Conservation (phyloP, 129 eudicot species). For the Mikania micrantha region DNA sequence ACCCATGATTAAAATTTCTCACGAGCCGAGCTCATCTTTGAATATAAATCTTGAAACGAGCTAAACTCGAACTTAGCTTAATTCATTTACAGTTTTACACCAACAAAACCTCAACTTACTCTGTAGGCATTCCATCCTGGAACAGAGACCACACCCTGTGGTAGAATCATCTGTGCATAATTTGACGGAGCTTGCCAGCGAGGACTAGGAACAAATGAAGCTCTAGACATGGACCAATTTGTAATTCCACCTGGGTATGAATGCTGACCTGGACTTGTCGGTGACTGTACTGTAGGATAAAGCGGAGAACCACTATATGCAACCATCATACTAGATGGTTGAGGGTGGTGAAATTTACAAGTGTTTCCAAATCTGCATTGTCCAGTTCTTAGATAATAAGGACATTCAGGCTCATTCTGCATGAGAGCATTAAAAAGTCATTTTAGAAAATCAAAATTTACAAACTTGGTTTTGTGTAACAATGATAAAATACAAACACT, state of each 20-base stretch:
- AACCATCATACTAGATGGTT: constrained; percentile 80
- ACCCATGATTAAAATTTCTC: no score
- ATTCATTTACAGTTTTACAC: no score
- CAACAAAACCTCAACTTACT: constrained; percentile 48
- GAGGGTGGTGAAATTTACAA: constrained; percentile 95
- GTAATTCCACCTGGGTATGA: constrained; percentile 54
- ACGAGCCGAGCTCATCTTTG: no score
- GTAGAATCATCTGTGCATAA: constrained; percentile 65
- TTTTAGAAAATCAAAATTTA: constrained; percentile 1
- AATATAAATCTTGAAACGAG: no score
- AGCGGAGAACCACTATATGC: constrained; percentile 72
- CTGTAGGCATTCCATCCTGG: constrained; percentile 86
- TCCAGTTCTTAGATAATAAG: constrained; percentile 91
- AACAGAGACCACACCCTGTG: constrained; percentile 75
- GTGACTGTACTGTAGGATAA: constrained; percentile 74
- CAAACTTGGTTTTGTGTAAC: neutral
- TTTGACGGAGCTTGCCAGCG: constrained; percentile 84
- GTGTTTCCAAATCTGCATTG: constrained; percentile 95
- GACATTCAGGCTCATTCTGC: constrained; percentile 85
- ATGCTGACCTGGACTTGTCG: constrained; percentile 74
- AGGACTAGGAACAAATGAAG: constrained; percentile 64
- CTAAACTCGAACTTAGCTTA: no score
- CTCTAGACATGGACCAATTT: constrained; percentile 59
- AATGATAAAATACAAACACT: constrained; percentile 5
- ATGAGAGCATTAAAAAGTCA: neutral